Evolutionary conservation across 768 basidiomycete genomes (phyloP).

Genomic region (Boletus rex-veris): DNA sequence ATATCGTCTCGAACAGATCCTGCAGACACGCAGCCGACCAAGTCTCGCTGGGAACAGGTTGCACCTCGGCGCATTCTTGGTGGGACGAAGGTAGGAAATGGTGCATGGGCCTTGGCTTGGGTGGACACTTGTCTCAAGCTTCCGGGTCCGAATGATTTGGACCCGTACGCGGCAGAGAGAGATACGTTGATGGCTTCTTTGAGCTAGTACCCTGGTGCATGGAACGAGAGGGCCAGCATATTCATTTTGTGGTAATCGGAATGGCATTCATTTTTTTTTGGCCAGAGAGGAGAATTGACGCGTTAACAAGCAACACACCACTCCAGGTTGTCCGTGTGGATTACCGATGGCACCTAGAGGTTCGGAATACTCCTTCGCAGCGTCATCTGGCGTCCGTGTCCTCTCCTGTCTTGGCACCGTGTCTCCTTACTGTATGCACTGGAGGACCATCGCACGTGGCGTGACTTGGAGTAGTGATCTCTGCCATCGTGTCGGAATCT

Average conservation of each 20-base stretch:
- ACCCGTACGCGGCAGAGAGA: conserved; percentile 20
- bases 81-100: conserved; percentile 71
- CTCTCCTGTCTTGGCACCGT: no score
- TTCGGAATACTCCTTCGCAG: no score
- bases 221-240: not conserved
- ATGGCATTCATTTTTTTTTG: not conserved
- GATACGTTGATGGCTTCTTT: conserved; percentile 13
- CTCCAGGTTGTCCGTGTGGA: no score
- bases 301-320: no score
- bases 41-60: conserved; percentile 55
- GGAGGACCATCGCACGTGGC: no score
- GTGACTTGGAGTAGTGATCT: no score
- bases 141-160: conserved; percentile 18
- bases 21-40: conserved; percentile 72
- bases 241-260: conserved; percentile 4
- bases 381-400: no score
- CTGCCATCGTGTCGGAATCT: no score
- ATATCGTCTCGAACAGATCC: conserved; percentile 49
- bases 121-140: conserved; percentile 54
- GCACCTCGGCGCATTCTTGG: conserved; percentile 56
- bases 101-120: conserved; percentile 80
- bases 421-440: no score
- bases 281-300: no score
- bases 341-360: no score
- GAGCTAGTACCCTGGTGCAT: conserved; percentile 1